Percentiles rank a stretch among this genome's conserved stretches.
phyloP scores from a whole-genome alignment of 2,329 filamentous ascomycete genomes.

The Xylaria sp. region DNA sequence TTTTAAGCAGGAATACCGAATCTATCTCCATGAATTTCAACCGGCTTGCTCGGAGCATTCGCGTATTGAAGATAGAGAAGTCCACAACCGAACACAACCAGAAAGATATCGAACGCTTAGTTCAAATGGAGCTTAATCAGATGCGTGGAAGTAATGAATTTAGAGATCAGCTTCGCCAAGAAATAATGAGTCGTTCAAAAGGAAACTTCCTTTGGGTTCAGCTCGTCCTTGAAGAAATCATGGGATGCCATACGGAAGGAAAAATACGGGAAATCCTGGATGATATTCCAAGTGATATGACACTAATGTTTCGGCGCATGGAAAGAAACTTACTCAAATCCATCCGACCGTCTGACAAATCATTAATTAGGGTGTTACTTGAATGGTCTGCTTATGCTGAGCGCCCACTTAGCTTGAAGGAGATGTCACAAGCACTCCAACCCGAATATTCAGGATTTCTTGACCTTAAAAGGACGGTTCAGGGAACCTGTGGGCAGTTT shows the following conservation, averaged over 20 bases:
- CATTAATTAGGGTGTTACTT: slow-evolving; percentile 26
- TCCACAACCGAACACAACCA: slow-evolving; percentile 8
- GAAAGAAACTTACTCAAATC: slow-evolving; percentile 23
- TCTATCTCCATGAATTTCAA: slow-evolving; percentile 13
- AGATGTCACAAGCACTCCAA: slow-evolving; percentile 30
- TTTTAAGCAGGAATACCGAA: slow-evolving; percentile 20
- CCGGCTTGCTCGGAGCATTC: slow-evolving; percentile 9
- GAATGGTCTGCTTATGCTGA: slow-evolving; percentile 34
- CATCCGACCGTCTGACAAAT: slow-evolving; percentile 15
- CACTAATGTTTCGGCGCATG: slow-evolving; percentile 38
- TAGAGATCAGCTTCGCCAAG: slow-evolving; percentile 28
- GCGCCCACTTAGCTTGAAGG: slow-evolving; percentile 27
- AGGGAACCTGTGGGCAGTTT: slow-evolving; percentile 36
- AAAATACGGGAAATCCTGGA: slow-evolving; percentile 44
- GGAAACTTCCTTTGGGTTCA: slow-evolving; percentile 53
- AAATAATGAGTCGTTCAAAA: slow-evolving; percentile 43
- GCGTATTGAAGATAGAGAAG: neutral
- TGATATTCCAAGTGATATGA: slow-evolving; percentile 50
- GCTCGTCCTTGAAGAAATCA: slow-evolving; percentile 48
- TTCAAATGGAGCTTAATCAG: slow-evolving; percentile 28
- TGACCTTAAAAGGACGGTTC: slow-evolving; percentile 31
- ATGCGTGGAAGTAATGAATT: slow-evolving; percentile 27
- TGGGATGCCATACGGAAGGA: slow-evolving; percentile 42
- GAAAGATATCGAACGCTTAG: slow-evolving; percentile 33
- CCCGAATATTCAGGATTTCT: slow-evolving; percentile 30